A percentile compares a stretch with the other conserved stretches of the same genome.
These are phyloP conservation scores for Colletotrichum eleusines DNA, from an alignment of 2,329 filamentous ascomycete genomes.

Conservation along the genomic window DNA sequence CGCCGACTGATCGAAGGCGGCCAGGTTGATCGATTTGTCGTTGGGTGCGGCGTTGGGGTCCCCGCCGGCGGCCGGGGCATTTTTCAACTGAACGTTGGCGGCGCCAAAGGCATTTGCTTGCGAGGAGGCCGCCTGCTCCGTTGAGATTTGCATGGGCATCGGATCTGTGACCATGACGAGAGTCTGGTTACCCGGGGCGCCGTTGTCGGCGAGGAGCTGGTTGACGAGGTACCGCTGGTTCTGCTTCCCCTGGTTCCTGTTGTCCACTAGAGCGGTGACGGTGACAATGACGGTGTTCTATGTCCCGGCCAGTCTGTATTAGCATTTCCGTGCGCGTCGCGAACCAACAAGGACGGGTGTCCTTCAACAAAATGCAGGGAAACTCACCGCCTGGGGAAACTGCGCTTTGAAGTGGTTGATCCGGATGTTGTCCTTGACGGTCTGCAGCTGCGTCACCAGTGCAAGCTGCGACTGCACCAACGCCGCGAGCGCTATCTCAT, in stretches of 20 bases:
- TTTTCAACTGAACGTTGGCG: constrained; percentile 15
- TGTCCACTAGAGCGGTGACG: constrained; percentile 53
- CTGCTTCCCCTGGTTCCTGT: constrained; percentile 46
- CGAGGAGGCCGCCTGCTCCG: constrained; percentile 43
- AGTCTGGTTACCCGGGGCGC: constrained; percentile 49
- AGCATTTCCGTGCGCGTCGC: not conserved
- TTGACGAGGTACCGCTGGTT: constrained; percentile 56
- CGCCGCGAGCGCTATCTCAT: constrained; percentile 54
- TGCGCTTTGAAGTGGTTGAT: constrained; percentile 55
- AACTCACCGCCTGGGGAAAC: constrained; percentile 52
- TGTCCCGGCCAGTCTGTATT: not conserved
- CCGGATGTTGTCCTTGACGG: constrained; percentile 58
- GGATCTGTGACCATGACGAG: constrained; percentile 55
- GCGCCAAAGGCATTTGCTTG: constrained; percentile 44
- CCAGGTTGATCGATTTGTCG: constrained; percentile 40
- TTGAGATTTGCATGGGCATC: constrained; percentile 51
- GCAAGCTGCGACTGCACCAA: constrained; percentile 53
- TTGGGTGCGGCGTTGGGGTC: constrained; percentile 40
- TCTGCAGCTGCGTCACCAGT: constrained; percentile 53
- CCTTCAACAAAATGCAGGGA: not conserved
- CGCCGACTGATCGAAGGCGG: constrained; percentile 47
- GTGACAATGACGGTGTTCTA: constrained; percentile 55
- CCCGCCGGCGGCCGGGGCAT: constrained; percentile 32
- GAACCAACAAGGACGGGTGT: not conserved
- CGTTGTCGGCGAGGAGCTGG: constrained; percentile 54